Base-by-base conservation (phyloP, 1,284 basidiomycete species). In the Pseudozyma sp. region DNA sequence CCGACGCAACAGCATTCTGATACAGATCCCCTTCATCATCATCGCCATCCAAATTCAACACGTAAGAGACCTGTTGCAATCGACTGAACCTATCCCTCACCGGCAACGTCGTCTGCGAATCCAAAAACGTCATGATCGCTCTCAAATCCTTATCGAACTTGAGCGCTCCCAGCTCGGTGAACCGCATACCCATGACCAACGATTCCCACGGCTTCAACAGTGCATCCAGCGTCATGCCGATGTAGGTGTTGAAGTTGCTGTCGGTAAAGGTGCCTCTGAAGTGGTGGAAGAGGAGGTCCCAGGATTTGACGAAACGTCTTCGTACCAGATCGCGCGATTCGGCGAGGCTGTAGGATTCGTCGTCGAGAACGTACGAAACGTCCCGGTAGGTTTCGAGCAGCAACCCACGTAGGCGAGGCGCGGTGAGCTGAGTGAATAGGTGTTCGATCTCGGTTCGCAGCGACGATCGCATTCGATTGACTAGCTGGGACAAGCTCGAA, bases 141-240 rank as follows among this genome's bases (percentile, higher is more conserved):
- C 97, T 89, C 42, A 99, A 86, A 84, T 99, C 97, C 33, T 92
- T 90, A 81, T 99, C 97, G 83, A 97, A 97, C 14, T 94, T 92
- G 66, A 99, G 91, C 3, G 95, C 95, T n/a, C 97, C 97, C 54
- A 98, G 89, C 92, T 98, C 96, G 13, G 92, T 92, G 82, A 93
- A 98, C 81, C 89, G 90, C 84, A 97, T 88, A 3, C 89, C 88
- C 79, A 91, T 87, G 24, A 95, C 87, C 80, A 91, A 89, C 83
- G 92, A 93, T 86, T 99, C 97, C 94, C 95, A 98, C 37, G 94
- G 94, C 43, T 92, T 88, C 16, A 96, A 90, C 30, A 99, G 87
- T 1, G 92, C 89, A 81, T 97, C 94, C 13, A 99, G 88, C 0
- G 91, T 90, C 57, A 95, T 88, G 1, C 89, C 89, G 79, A 97